A percentile compares a stretch with the other conserved stretches of the same genome.
phyloP scores from a whole-genome alignment of 306 rosid genomes.

The Benincasa hispida region DNA sequence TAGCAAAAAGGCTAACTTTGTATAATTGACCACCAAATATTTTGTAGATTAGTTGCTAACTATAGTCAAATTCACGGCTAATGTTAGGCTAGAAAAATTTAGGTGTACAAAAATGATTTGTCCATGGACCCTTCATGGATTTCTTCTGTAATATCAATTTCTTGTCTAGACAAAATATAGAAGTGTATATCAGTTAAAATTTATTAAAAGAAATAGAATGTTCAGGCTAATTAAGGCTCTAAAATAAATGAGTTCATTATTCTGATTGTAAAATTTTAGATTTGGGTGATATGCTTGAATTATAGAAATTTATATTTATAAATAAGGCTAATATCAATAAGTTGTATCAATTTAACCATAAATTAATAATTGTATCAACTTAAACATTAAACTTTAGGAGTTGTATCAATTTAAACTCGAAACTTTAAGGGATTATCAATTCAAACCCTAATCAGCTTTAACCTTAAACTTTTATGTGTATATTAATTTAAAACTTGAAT shows the following conservation, averaged over 20 bases:
- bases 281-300: neutral
- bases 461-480: too few species aligned
- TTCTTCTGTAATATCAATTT: neutral
- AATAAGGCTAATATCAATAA: too few species aligned
- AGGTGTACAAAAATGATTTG: neutral
- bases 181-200: neutral
- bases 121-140: neutral
- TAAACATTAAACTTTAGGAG: too few species aligned
- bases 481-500: too few species aligned
- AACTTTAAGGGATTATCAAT: too few species aligned
- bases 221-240: neutral
- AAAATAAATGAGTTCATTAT: neutral
- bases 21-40: neutral
- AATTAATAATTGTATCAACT: too few species aligned
- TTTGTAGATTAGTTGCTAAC: neutral
- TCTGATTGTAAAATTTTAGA: neutral
- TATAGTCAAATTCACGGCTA: neutral
- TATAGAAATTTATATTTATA: neutral
- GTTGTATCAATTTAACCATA: too few species aligned
- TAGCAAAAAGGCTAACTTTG: neutral
- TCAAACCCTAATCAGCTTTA: too few species aligned
- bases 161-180: neutral
- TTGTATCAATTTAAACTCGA: too few species aligned
- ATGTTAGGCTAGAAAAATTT: neutral
- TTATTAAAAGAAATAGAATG: neutral